Percentiles rank a stretch among this genome's conserved stretches.
Conservation (phyloP, 192 early-diverging fungal species). For the Backusella macrospora region DNA sequence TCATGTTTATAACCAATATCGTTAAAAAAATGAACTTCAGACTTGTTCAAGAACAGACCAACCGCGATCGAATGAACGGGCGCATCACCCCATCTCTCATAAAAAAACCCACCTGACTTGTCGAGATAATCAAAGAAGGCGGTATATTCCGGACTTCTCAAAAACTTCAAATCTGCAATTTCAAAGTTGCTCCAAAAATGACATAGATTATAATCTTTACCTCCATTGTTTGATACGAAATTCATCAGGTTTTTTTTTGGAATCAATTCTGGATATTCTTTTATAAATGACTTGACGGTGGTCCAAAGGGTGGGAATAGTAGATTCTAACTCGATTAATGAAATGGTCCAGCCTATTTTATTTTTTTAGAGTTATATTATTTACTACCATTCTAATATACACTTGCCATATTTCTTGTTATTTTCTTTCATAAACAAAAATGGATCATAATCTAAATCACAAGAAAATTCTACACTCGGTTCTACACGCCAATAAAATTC, state of each 20-base stretch:
- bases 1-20: conserved; percentile 74
- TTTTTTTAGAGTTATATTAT: no score
- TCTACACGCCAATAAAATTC: conserved; percentile 89
- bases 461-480: conserved; percentile 76
- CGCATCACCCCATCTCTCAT: conserved; percentile 80
- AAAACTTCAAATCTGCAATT: conserved; percentile 76
- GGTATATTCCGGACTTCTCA: conserved; percentile 65
- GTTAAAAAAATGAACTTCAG: conserved; percentile 75
- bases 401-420: conserved; percentile 70
- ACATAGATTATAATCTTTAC: conserved; percentile 64
- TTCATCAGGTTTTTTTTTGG: conserved; percentile 55
- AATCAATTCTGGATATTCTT: conserved; percentile 55
- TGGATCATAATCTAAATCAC: conserved; percentile 85
- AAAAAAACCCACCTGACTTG: conserved; percentile 82
- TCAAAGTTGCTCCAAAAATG: conserved; percentile 92
- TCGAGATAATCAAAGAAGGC: conserved; percentile 73
- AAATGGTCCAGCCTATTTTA: conserved; percentile 55
- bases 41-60: conserved; percentile 62
- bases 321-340: conserved; percentile 61
- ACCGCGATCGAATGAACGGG: conserved; percentile 75
- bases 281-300: conserved; percentile 56
- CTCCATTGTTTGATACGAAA: conserved; percentile 43
- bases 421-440: conserved; percentile 77
- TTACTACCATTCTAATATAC: no score
- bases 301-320: conserved; percentile 81